Evolutionary conservation across 176 grass and related monocot genomes (phyloP).

Genomic region (Zoysia japonica): DNA sequence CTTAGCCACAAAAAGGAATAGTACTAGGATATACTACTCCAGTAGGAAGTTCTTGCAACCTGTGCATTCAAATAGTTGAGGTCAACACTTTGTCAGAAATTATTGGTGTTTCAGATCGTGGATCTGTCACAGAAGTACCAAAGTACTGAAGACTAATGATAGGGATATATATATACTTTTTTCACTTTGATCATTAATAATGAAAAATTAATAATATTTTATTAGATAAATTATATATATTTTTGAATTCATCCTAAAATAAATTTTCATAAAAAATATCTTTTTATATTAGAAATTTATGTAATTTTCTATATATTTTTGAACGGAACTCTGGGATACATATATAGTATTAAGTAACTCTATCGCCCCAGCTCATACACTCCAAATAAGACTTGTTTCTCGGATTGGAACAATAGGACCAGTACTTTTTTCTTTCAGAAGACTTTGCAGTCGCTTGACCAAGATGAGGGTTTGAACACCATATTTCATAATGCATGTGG

Average conservation of each 20-base stretch:
- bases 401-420: slow-evolving; percentile 14
- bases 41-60: slow-evolving; percentile 38
- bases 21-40: background rate
- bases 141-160: slow-evolving; percentile 29
- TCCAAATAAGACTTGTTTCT: slow-evolving; percentile 8
- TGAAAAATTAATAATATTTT: no score
- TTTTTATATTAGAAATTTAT: no score
- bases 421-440: no score
- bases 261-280: no score
- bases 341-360: background rate
- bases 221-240: no score
- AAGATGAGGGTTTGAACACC: slow-evolving; percentile 28
- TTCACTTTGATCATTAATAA: no score
- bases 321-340: background rate
- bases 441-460: slow-evolving; percentile 36
- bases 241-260: no score
- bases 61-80: slow-evolving; percentile 48
- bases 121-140: slow-evolving; percentile 37
- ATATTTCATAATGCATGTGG: slow-evolving; percentile 7
- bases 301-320: no score
- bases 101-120: slow-evolving; percentile 47
- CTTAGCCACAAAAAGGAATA: slow-evolving; percentile 32
- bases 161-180: no score
- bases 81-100: slow-evolving; percentile 60
- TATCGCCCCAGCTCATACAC: slow-evolving; percentile 30